phyloP scores from a whole-genome alignment of 2,329 filamentous ascomycete genomes.

The Colletotrichum chrysophilum region DNA sequence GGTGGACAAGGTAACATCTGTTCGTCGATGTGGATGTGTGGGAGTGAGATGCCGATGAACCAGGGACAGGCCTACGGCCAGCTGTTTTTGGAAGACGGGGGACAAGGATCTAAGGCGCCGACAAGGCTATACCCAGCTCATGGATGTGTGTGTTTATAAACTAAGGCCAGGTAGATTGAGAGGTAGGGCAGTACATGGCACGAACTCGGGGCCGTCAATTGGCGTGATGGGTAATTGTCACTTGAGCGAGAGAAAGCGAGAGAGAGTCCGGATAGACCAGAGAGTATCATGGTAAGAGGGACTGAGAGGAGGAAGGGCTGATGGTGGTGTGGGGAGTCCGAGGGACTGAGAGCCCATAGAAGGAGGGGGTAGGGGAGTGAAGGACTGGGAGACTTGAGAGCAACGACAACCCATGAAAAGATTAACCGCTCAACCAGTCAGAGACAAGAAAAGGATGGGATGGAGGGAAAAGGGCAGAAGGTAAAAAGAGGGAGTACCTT shows the following conservation, averaged over 20 bases:
- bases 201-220: slow-evolving; percentile 5
- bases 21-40: slow-evolving; percentile 43
- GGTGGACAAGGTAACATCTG: slow-evolving; percentile 42
- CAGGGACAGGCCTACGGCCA: slow-evolving; percentile 29
- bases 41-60: slow-evolving; percentile 34
- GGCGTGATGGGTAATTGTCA: slow-evolving; percentile 6
- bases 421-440: neutral
- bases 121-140: slow-evolving; percentile 27
- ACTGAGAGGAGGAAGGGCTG: neutral
- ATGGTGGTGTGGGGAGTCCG: slow-evolving; percentile 22
- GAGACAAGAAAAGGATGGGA: slow-evolving; percentile 7
- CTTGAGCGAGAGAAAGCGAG: neutral
- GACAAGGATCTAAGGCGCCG: slow-evolving; percentile 32
- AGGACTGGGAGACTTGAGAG: neutral
- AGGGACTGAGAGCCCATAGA: slow-evolving; percentile 14
- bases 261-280: slow-evolving; percentile 8
- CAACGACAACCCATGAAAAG: slow-evolving; percentile 7
- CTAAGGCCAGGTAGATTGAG: neutral
- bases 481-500: neutral
- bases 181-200: slow-evolving; percentile 15
- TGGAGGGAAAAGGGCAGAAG: slow-evolving; percentile 6
- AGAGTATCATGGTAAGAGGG: neutral
- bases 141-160: slow-evolving; percentile 14
- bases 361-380: neutral
- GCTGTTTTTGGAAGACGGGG: slow-evolving; percentile 35